These are phyloP conservation scores for Colletotrichum caudatum DNA, from an alignment of 2,329 filamentous ascomycete genomes.

Conservation along the genomic window DNA sequence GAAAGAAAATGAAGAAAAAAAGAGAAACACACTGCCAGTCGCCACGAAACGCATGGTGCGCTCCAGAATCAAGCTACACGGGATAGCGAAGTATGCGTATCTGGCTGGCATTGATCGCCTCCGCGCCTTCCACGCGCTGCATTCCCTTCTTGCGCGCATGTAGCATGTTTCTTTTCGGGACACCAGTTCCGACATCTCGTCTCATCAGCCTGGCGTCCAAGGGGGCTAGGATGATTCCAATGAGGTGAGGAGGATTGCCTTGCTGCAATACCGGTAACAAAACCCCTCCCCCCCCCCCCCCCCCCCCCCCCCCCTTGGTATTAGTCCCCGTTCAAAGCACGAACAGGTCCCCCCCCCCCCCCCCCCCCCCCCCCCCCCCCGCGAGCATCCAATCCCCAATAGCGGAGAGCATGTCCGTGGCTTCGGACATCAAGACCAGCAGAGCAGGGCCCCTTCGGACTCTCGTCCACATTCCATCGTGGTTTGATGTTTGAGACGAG, in stretches of 20 bases:
- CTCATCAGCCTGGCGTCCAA: slow-evolving; percentile 22
- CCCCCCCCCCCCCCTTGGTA: too few species aligned
- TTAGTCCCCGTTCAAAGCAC: too few species aligned
- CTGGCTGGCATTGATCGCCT: slow-evolving; percentile 29
- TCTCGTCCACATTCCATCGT: background rate
- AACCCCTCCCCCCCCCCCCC: too few species aligned
- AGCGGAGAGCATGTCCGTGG: background rate
- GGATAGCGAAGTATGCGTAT: slow-evolving; percentile 1
- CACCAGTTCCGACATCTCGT: slow-evolving; percentile 26
- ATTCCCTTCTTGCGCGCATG: slow-evolving; percentile 2
- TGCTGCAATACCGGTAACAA: background rate
- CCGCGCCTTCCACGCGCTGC: slow-evolving; percentile 6
- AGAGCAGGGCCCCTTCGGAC: background rate
- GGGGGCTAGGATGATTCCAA: slow-evolving; percentile 1
- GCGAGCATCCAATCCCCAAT: slow-evolving; percentile 20
- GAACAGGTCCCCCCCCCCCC: too few species aligned
- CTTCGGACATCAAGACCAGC: background rate
- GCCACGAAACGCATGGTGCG: background rate
- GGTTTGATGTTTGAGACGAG: slow-evolving; percentile 10
- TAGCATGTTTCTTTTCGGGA: slow-evolving; percentile 25
- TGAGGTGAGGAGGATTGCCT: slow-evolving; percentile 16
- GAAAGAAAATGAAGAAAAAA: slow-evolving; percentile 9
- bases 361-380: background rate
- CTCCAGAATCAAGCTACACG: background rate
- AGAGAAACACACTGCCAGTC: background rate